phyloP scores from a whole-genome alignment of 345 rosid species.

The Lepidium didymum region DNA sequence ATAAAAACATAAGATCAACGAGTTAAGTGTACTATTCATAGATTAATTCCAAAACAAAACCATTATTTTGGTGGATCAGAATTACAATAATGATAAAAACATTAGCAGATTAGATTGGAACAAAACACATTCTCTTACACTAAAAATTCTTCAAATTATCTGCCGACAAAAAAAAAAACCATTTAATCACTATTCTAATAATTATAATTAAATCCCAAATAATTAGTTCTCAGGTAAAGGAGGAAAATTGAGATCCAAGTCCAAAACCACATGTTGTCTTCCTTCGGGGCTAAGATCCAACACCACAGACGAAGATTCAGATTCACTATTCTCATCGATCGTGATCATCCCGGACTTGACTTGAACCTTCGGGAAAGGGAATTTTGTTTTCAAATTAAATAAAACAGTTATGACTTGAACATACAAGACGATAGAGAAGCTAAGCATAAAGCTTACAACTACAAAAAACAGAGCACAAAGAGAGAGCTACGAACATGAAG shows the following conservation, averaged over 20 bases:
- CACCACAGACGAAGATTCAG: constrained; percentile 47
- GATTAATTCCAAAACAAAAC: constrained; percentile 1
- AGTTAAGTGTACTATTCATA: too few relatives aligned
- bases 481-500: too few relatives aligned
- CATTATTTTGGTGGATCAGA: background rate
- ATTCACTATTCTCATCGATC: constrained; percentile 34
- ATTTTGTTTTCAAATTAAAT: background rate
- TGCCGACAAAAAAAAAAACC: constrained; percentile 3
- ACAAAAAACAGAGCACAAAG: too few relatives aligned
- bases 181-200: background rate
- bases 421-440: too few relatives aligned
- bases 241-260: constrained; percentile 65
- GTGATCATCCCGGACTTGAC: constrained; percentile 8
- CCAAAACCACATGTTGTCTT: constrained; percentile 22
- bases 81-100: background rate
- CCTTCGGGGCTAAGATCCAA: constrained; percentile 28
- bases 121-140: background rate
- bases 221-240: constrained; percentile 38
- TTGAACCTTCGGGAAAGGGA: constrained; percentile 28
- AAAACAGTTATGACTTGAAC: too few relatives aligned
- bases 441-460: too few relatives aligned
- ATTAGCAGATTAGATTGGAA: constrained; percentile 1
- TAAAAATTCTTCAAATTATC: background rate
- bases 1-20: background rate
- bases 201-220: background rate